These are phyloP conservation scores for Daedalea quercina DNA, from an alignment of 768 basidiomycete species.

Conservation along the genomic window DNA sequence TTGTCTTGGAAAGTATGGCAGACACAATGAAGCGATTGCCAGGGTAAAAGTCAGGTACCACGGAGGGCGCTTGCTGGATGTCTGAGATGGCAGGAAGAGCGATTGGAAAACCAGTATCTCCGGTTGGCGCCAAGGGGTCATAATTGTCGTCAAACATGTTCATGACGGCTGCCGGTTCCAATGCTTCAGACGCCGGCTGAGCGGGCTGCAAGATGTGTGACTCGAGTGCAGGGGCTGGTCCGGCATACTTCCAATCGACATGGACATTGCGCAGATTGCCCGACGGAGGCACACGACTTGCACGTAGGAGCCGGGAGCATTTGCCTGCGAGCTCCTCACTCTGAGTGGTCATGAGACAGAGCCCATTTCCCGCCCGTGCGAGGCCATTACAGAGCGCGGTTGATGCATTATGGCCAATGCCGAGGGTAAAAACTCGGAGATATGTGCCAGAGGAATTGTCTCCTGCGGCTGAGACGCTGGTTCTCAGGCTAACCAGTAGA, in stretches of 20 bases:
- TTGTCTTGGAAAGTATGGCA: conserved; percentile 20
- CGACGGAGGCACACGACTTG: conserved; percentile 30
- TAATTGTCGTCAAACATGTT: background rate
- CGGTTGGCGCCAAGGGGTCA: background rate
- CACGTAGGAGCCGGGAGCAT: conserved; percentile 42
- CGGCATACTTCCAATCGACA: conserved; percentile 40
- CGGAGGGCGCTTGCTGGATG: conserved; percentile 28
- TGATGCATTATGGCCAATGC: conserved; percentile 47
- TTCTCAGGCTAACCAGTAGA: background rate
- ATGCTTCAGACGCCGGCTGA: background rate
- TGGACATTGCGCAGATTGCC: conserved; percentile 37
- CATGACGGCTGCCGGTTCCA: background rate
- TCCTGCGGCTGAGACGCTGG: background rate
- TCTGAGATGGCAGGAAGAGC: conserved; percentile 6
- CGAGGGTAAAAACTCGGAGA: conserved; percentile 50
- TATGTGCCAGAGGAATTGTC: conserved; percentile 23
- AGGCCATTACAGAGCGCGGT: conserved; percentile 46
- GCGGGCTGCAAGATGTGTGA: no score
- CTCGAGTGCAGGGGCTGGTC: background rate
- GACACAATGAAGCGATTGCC: conserved; percentile 29
- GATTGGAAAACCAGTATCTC: background rate
- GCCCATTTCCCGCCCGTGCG: conserved; percentile 47
- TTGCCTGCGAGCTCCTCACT: conserved; percentile 42
- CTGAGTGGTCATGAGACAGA: conserved; percentile 37
- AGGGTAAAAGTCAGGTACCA: conserved; percentile 26